Percentiles rank a stretch among this genome's conserved stretches.
phyloP scores from a whole-genome alignment of 176 grass and related monocot species.

The Cenchrus fungigraminus region DNA sequence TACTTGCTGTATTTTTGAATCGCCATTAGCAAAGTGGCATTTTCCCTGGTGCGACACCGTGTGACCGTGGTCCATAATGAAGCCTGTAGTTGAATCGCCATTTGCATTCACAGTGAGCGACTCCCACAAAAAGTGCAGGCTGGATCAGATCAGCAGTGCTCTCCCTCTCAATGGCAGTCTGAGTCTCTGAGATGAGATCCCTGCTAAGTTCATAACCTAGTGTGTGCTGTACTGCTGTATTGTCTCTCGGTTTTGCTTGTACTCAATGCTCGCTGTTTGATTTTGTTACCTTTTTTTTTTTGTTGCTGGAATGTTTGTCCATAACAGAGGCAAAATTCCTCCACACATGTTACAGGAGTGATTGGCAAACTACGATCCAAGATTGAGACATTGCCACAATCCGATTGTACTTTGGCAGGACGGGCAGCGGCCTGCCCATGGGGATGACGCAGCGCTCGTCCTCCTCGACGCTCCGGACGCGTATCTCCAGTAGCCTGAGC shows the following conservation, averaged over 20 bases:
- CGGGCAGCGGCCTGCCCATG: too few species aligned
- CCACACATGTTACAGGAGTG: too few species aligned
- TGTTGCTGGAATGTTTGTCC: too few species aligned
- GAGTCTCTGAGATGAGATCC: too few species aligned
- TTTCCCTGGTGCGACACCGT: not conserved
- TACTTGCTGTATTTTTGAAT: constrained; percentile 10
- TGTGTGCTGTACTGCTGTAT: not conserved
- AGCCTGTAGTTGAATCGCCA: not conserved
- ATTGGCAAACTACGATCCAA: too few species aligned
- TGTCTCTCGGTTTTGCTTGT: not conserved
- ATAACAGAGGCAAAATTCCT: too few species aligned
- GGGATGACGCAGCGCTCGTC: too few species aligned
- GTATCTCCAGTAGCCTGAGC: too few species aligned
- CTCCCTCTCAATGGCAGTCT: too few species aligned
- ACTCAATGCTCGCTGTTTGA: not conserved
- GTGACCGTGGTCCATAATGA: not conserved
- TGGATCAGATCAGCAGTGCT: not conserved
- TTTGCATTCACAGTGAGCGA: constrained; percentile 1
- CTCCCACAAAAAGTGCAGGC: not conserved
- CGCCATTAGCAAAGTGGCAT: not conserved
- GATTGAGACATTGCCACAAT: too few species aligned
- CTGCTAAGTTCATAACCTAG: not conserved
- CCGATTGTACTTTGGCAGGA: too few species aligned
- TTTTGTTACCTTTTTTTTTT: not conserved
- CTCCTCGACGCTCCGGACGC: too few species aligned